phyloP scores from a whole-genome alignment of 2,329 filamentous ascomycete species.

The Byssothecium circinans region DNA sequence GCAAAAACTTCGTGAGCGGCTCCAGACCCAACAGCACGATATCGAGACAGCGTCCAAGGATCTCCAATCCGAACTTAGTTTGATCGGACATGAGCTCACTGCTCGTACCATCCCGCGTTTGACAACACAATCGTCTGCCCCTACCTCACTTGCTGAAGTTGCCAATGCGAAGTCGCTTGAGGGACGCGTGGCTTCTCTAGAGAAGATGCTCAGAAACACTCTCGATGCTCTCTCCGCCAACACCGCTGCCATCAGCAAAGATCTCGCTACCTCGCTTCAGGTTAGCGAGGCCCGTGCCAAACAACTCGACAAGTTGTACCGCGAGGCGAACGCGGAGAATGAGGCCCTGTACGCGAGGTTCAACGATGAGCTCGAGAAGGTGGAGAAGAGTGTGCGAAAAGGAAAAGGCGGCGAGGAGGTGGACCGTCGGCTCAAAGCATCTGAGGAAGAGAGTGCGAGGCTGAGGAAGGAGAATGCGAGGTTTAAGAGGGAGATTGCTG shows the following conservation, averaged over 20 bases:
- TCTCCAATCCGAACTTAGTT: slow-evolving; percentile 73
- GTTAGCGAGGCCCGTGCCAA: slow-evolving; percentile 77
- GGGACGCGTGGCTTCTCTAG: slow-evolving; percentile 65
- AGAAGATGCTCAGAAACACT: slow-evolving; percentile 62
- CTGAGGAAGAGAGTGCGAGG: slow-evolving; percentile 73
- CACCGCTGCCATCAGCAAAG: slow-evolving; percentile 60
- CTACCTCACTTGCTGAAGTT: slow-evolving; percentile 21
- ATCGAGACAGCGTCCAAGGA: slow-evolving; percentile 70
- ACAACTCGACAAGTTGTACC: slow-evolving; percentile 84
- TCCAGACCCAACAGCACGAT: slow-evolving; percentile 77
- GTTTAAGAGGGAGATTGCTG: slow-evolving; percentile 79
- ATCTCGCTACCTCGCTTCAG: slow-evolving; percentile 71
- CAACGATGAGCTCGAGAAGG: slow-evolving; percentile 85
- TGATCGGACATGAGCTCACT: slow-evolving; percentile 79
- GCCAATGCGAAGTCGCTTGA: slow-evolving; percentile 45
- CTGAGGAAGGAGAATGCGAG: slow-evolving; percentile 84
- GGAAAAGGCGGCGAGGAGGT: slow-evolving; percentile 81
- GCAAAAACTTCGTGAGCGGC: slow-evolving; percentile 73
- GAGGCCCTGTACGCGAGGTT: slow-evolving; percentile 90
- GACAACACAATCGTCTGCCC: slow-evolving; percentile 33
- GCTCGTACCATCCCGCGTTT: slow-evolving; percentile 36
- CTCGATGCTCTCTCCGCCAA: slow-evolving; percentile 38
- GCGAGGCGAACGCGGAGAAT: slow-evolving; percentile 85
- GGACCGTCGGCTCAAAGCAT: slow-evolving; percentile 68
- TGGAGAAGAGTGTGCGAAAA: slow-evolving; percentile 69